phyloP scores from a whole-genome alignment of 2,329 filamentous ascomycete genomes.

The Bipolaris victoriae region DNA sequence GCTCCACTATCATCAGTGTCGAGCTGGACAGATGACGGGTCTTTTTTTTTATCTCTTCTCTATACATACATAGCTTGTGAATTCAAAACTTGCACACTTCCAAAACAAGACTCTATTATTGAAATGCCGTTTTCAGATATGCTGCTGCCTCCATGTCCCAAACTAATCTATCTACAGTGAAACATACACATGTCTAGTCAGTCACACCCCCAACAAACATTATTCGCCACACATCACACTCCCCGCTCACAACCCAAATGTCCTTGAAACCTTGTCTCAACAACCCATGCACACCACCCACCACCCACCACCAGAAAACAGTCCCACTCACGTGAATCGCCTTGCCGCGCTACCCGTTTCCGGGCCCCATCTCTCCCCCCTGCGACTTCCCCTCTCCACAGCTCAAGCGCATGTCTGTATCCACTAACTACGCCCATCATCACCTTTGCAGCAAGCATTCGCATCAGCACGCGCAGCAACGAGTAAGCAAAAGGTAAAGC shows the following conservation, averaged over 20 bases:
- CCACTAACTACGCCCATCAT: too few relatives aligned
- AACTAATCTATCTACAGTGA: not conserved
- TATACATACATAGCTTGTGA: constrained; percentile 5
- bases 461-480: too few relatives aligned
- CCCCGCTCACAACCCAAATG: not conserved
- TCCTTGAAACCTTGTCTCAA: not conserved
- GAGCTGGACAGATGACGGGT: constrained; percentile 43
- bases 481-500: too few relatives aligned
- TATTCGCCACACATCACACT: not conserved
- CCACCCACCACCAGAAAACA: not conserved
- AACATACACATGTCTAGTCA: not conserved
- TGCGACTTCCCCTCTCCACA: not conserved
- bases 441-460: too few relatives aligned
- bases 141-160: not conserved
- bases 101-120: not conserved
- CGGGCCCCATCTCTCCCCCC: not conserved
- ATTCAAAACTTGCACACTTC: not conserved
- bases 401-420: too few relatives aligned
- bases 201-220: not conserved
- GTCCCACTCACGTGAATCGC: not conserved
- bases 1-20: constrained; percentile 34
- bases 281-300: not conserved
- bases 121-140: not conserved
- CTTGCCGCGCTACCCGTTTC: constrained; percentile 3
- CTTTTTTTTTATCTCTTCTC: constrained; percentile 9